Evolutionary conservation across 139 green algal species (phyloP).

Genomic region (Chlamydomonas sphaeroides): DNA sequence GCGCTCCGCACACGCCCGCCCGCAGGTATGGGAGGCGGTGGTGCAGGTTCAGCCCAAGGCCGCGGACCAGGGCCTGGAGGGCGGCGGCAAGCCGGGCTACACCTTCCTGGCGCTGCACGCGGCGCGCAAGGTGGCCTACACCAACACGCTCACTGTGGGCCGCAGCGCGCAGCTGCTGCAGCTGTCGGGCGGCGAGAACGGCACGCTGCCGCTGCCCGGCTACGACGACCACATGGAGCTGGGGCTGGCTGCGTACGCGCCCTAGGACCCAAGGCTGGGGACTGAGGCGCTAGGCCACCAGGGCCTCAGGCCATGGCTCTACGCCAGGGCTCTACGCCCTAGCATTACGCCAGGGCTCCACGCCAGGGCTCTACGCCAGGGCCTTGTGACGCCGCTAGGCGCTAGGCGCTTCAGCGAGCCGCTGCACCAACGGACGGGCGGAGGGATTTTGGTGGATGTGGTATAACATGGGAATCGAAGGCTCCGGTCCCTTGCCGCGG

Average conservation of each 20-base stretch:
- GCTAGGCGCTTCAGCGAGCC: too few relatives aligned
- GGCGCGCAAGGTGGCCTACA: conserved; percentile 16
- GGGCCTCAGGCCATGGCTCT: too few relatives aligned
- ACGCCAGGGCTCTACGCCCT: too few relatives aligned
- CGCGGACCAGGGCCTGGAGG: neutral
- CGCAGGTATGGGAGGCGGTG: conserved; percentile 34
- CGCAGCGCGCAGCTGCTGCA: neutral
- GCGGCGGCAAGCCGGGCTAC: neutral
- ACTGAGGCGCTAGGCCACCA: too few relatives aligned
- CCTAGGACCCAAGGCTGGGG: neutral
- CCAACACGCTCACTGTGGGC: conserved; percentile 41
- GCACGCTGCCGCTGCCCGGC: neutral
- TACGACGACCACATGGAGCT: neutral
- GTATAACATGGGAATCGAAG: too few relatives aligned
- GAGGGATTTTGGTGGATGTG: too few relatives aligned
- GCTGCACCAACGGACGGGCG: too few relatives aligned
- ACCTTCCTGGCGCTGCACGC: conserved; percentile 24
- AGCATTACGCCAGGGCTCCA: too few relatives aligned
- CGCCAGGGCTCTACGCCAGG: too few relatives aligned
- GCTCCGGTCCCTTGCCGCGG: too few relatives aligned
- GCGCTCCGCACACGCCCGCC: too few relatives aligned
- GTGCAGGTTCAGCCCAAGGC: conserved; percentile 9
- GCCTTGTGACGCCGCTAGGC: too few relatives aligned
- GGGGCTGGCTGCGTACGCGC: neutral
- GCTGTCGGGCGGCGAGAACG: conserved; percentile 12